phyloP scores from a whole-genome alignment of 306 rosid genomes.

The Cyclanthera cordifolia region DNA sequence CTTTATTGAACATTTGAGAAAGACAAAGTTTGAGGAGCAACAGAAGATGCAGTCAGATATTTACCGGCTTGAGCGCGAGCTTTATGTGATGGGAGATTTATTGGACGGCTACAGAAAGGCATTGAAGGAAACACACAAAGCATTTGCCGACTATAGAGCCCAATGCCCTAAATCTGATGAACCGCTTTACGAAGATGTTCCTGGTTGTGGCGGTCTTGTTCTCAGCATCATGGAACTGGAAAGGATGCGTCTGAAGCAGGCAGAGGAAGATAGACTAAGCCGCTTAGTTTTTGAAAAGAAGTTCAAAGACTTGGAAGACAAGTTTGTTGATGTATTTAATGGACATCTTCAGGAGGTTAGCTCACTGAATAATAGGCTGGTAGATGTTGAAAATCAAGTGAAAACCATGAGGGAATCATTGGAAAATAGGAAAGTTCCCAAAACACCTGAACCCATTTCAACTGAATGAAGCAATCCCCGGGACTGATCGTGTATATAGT shows the following conservation, averaged over 20 bases:
- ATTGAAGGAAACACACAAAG: slow-evolving; percentile 48
- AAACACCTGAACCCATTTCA: slow-evolving; percentile 20
- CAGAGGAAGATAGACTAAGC: slow-evolving; percentile 61
- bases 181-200: slow-evolving; percentile 78
- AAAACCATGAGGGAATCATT: slow-evolving; percentile 34
- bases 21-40: slow-evolving; percentile 47
- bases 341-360: slow-evolving; percentile 25
- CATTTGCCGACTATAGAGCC: slow-evolving; percentile 58
- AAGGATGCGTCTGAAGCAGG: slow-evolving; percentile 53
- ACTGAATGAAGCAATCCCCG: background rate
- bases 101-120: slow-evolving; percentile 74
- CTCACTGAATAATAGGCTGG: slow-evolving; percentile 31
- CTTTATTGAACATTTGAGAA: slow-evolving; percentile 45
- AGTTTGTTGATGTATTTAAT: slow-evolving; percentile 31
- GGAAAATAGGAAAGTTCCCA: slow-evolving; percentile 27
- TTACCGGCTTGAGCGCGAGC: slow-evolving; percentile 63
- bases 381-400: slow-evolving; percentile 30
- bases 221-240: slow-evolving; percentile 68
- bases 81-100: slow-evolving; percentile 50
- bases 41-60: slow-evolving; percentile 52
- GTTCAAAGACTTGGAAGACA: slow-evolving; percentile 38
- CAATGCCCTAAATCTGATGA: slow-evolving; percentile 51
- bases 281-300: slow-evolving; percentile 32
- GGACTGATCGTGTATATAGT: background rate
- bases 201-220: slow-evolving; percentile 84